These are phyloP conservation scores for Exophiala sideris DNA, from an alignment of 2,329 filamentous ascomycete species.

Conservation along the genomic window DNA sequence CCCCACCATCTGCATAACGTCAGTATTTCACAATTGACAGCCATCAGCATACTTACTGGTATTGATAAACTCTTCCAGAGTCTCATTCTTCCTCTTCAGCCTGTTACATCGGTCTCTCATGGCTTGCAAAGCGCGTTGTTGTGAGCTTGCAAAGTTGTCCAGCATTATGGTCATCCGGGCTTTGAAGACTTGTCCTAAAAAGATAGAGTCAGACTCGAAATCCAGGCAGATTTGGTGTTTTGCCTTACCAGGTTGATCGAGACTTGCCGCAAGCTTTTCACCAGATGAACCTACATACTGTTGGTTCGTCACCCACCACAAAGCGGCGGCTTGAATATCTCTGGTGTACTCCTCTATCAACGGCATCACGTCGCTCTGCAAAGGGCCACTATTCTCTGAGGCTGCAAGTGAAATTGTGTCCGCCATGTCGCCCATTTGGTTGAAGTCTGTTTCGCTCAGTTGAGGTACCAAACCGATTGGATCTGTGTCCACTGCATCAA, in stretches of 20 bases:
- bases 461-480: background rate
- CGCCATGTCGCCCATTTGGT: background rate
- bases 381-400: constrained; percentile 5
- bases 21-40: background rate
- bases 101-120: constrained; percentile 19
- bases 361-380: constrained; percentile 18
- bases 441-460: background rate
- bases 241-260: constrained; percentile 17
- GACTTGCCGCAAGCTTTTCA: constrained; percentile 4
- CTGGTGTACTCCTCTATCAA: constrained; percentile 18
- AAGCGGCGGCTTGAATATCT: constrained; percentile 8
- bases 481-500: constrained; percentile 17
- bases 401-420: background rate
- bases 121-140: constrained; percentile 19
- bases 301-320: constrained; percentile 1
- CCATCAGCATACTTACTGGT: constrained; percentile 2
- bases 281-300: constrained; percentile 1
- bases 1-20: constrained; percentile 3
- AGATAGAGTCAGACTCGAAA: background rate
- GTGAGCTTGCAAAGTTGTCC: constrained; percentile 18
- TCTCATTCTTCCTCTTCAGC: constrained; percentile 15
- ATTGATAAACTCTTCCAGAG: constrained; percentile 10
- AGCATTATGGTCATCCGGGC: constrained; percentile 14
- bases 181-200: constrained; percentile 15
- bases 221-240: background rate